phyloP scores from a whole-genome alignment of 176 grass and related monocot species.

The Hyparrhenia diplandra region DNA sequence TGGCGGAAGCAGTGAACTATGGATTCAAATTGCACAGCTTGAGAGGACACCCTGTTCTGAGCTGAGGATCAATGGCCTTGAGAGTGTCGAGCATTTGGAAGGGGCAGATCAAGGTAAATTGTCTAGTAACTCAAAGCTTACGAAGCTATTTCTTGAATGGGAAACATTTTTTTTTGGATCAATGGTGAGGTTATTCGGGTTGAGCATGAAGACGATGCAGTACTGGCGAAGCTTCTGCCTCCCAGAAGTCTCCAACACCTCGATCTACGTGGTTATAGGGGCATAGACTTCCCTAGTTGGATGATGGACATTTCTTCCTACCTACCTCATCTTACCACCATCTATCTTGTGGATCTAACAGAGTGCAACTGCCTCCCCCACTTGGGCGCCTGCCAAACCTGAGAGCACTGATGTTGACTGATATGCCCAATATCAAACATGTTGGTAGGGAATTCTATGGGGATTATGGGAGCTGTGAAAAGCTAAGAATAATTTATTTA shows the following conservation, averaged over 20 bases:
- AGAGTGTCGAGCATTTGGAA: background rate
- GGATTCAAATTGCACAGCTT: background rate
- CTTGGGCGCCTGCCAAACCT: background rate
- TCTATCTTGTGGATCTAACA: rapidly evolving
- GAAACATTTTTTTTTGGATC: too few species aligned
- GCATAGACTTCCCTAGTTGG: background rate
- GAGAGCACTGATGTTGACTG: rapidly evolving
- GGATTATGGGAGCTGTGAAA: background rate
- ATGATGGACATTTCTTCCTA: background rate
- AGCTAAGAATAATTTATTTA: background rate
- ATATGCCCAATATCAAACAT: background rate
- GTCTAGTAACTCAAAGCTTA: background rate
- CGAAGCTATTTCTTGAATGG: background rate
- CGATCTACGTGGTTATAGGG: rapidly evolving
- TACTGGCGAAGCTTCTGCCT: background rate
- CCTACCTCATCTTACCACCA: background rate
- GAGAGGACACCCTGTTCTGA: background rate
- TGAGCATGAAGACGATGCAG: too few species aligned
- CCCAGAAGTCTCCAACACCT: background rate
- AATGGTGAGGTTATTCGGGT: too few species aligned
- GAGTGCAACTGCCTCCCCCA: background rate
- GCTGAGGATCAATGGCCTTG: background rate
- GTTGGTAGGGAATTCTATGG: background rate
- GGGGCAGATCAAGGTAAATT: background rate
- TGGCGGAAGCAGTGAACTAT: background rate